Percentiles rank a stretch among this genome's conserved stretches.
These are phyloP conservation scores for Apostasia shenzhenica DNA, from an alignment of 106 monocot genomes.

Conservation along the genomic window DNA sequence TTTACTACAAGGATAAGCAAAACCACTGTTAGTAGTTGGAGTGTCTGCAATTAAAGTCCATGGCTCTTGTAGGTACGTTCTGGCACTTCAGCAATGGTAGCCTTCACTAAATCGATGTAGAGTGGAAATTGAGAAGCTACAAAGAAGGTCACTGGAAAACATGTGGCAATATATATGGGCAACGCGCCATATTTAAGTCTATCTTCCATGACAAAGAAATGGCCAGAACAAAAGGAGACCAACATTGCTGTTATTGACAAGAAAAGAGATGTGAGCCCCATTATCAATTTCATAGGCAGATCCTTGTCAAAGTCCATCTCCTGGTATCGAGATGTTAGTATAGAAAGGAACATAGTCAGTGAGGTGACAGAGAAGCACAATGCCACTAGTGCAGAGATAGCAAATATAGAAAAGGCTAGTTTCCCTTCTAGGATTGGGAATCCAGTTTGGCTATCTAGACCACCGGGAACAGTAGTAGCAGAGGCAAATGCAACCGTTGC, in stretches of 20 bases:
- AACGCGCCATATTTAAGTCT: conserved; percentile 8
- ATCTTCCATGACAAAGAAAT: conserved; percentile 15
- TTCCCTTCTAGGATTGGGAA: background rate
- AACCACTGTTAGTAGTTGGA: too few species aligned
- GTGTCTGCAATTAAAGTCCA: background rate
- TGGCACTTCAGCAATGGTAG: conserved; percentile 1
- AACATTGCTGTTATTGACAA: conserved; percentile 12
- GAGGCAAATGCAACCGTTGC: conserved; percentile 20
- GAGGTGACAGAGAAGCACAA: conserved; percentile 24
- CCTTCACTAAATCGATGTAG: conserved; percentile 8
- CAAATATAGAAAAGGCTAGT: conserved; percentile 7
- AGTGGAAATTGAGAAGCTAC: conserved; percentile 7
- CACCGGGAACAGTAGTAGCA: conserved; percentile 17
- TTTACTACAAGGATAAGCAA: too few species aligned
- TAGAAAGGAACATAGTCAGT: conserved; percentile 18
- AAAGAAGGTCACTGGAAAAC: conserved; percentile 6
- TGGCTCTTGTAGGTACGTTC: conserved; percentile 6
- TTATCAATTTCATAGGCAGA: conserved; percentile 4
- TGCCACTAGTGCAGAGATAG: conserved; percentile 14
- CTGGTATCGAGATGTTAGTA: conserved; percentile 18
- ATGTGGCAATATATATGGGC: conserved; percentile 6
- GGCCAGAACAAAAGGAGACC: conserved; percentile 13
- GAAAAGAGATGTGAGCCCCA: conserved; percentile 9
- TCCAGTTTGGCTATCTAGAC: background rate
- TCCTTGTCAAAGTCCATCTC: conserved; percentile 9